These are phyloP conservation scores for Xanthoconium separans DNA, from an alignment of 1,284 basidiomycete genomes.

Conservation along the genomic window DNA sequence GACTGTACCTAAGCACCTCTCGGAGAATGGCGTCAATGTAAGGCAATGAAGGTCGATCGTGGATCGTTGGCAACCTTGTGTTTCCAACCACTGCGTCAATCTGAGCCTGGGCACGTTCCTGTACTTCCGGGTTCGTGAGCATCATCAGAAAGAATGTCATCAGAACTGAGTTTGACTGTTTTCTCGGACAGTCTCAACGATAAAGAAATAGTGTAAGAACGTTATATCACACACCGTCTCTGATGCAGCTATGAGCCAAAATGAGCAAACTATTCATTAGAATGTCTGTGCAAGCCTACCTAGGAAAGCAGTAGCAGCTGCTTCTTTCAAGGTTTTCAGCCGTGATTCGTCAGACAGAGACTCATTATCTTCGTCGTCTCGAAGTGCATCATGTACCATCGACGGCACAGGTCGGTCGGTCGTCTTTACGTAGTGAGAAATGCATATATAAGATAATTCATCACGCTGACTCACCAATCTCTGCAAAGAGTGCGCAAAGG, in stretches of 20 bases:
- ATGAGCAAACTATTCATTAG: not conserved
- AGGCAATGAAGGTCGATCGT: not conserved
- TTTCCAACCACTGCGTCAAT: not conserved
- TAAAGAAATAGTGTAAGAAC: not conserved
- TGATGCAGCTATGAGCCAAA: not conserved
- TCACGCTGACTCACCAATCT: constrained; percentile 2
- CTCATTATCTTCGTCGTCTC: not conserved
- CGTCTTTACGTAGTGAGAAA: not conserved
- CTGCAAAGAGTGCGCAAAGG: constrained; percentile 5
- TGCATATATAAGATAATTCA: not conserved
- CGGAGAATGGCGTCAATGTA: not conserved
- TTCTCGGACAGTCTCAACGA: not conserved
- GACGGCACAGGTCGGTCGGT: not conserved
- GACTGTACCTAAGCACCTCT: not conserved
- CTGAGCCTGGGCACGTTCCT: not conserved
- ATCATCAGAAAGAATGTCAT: constrained; percentile 1
- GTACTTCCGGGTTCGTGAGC: not conserved
- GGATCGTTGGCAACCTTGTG: not conserved
- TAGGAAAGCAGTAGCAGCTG: not conserved
- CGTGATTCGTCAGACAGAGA: not conserved
- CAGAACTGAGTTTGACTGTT: not conserved
- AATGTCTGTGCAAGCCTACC: not conserved
- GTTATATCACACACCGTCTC: not conserved
- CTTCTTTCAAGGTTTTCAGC: not conserved
- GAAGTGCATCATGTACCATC: not conserved